Evolutionary conservation across 1,284 basidiomycete species (phyloP), one percentile per base, ranked within the genome.

Genomic region (Cerrena zonata): DNA sequence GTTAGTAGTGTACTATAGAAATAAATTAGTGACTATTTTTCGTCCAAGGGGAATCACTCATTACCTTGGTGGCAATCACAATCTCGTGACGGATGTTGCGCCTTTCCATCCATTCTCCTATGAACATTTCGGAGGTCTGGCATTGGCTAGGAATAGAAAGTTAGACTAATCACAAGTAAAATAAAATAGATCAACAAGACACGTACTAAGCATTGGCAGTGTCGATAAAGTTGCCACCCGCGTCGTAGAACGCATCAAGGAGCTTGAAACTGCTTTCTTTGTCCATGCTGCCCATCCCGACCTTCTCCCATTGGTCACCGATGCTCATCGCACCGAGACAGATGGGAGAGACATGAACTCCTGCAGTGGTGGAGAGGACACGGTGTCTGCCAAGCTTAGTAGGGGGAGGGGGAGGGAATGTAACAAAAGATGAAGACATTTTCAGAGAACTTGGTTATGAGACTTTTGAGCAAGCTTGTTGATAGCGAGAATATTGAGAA

Each of bases 141-240:
- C 55, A 49, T 37, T 57, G 56, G 37, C 56, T 57, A 30, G 11
- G 15, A 38, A 30, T 34, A 13, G 22, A 15, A 15, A 15, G 41
- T 38, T 30, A 26, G n/a, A 22, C 7, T 34, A 34, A 7, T 7
- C 30, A 10, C 22, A 11, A 7, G 13, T 26, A 7, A 18, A n/a
- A n/a, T n/a, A n/a, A n/a, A 25, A 13, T n/a, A 44, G 41, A 12
- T 4, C 10, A 11, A 25, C 3, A 41, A 10, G 12, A 23, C 5
- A 60, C 72, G 37, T 55, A 71, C 76, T 79, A 78, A 52, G 59
- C 65, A 49, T 73, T 78, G 11, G 79, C 69, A 0, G 78, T 81
- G 53, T 81, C 78, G 51, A 82, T 77, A 48, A 79, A 78, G 56
- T 80, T 80, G 15, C 79, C 76, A n/a, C 71, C 74, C 2, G 64